Base-by-base conservation (phyloP, 495 filamentous ascomycete genomes). In the Aspergillus kassunensis region DNA sequence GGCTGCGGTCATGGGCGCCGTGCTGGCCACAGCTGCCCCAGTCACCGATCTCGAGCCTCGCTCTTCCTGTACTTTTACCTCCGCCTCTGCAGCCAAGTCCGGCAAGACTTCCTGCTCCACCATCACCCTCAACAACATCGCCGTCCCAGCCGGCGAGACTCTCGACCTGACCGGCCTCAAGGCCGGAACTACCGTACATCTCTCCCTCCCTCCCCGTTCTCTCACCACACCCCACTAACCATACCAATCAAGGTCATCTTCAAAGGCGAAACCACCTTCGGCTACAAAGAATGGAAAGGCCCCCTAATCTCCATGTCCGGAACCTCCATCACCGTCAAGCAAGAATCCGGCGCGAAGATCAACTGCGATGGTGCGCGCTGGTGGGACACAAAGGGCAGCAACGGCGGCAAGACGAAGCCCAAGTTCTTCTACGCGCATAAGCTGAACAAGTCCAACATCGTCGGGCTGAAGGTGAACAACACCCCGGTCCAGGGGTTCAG, bases 401-500 rank as follows among this genome's bases (percentile, higher is more conserved):
- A 80, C 59, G 77, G 79, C 31, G 79, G 78, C 49, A 78, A 77
- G 67, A 78, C 64, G 13, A 82, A 81, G 70, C 77, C 78, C 23
- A 79, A 80, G 65, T 81, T 82, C 63, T 79, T 82, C 65, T 73
- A 74, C 48, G 77, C 75, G 20, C 77, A 81, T 55, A 55, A 58
- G 27, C 61, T 79, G 10, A 63, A 62, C 29, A 58, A 69, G 41
- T 75, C 72, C 18, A 67, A 61, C 37, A 79, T 80, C 61, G 62
- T 42, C 12, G 67, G 64, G 35, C 60, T 77, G 25, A 63, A 69
- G n/a, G 66, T 80, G 55, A 61, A 72, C 61, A 84, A 87, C 64
- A 77, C 79, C 16, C 85, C 83, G 0, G 80, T 87, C 6, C 85
- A 87, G 52, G 72, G 65, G 19, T 78, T 87, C 62, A 77, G 71